Conservation (phyloP, 1,284 basidiomycete species). For the Tilletia walkeri region DNA sequence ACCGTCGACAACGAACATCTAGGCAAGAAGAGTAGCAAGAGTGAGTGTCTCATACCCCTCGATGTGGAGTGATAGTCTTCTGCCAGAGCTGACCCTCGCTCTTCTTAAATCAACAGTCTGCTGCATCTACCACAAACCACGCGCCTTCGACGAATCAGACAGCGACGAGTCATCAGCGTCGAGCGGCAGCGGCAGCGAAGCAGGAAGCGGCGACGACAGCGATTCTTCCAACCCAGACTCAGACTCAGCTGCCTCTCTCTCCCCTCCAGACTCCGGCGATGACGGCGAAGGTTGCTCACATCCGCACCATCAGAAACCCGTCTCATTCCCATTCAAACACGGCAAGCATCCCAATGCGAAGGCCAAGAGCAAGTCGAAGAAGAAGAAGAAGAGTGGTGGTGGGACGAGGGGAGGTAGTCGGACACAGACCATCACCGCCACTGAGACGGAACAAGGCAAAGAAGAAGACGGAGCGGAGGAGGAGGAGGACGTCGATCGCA, state of each 20-base stretch:
- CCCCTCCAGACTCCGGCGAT: slow-evolving; percentile 1
- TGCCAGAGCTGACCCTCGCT: neutral
- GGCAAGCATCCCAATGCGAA: slow-evolving; percentile 16
- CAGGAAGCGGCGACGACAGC: neutral
- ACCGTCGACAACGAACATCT: slow-evolving; percentile 51
- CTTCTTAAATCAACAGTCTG: slow-evolving; percentile 32
- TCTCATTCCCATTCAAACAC: slow-evolving; percentile 9
- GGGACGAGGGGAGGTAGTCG: neutral
- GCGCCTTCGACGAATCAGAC: slow-evolving; percentile 48
- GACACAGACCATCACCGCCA: slow-evolving; percentile 1
- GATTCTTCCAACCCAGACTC: neutral
- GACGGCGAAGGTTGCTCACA: neutral
- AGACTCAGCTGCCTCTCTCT: neutral
- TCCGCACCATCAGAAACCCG: slow-evolving; percentile 3
- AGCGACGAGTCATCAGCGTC: slow-evolving; percentile 26
- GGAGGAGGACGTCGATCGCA: neutral
- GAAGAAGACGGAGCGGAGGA: neutral
- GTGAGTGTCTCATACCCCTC: slow-evolving; percentile 29
- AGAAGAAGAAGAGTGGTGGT: neutral
- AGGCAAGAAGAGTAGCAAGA: slow-evolving; percentile 49
- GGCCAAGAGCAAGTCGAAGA: neutral
- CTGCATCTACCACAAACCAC: slow-evolving; percentile 53
- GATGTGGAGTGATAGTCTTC: neutral
- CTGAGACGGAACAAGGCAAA: neutral
- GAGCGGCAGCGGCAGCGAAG: neutral